A percentile compares a stretch with the other conserved stretches of the same genome.
These are phyloP conservation scores for Leishmania gerbilli DNA, from an alignment of 208 protist genomes.

Conservation along the genomic window DNA sequence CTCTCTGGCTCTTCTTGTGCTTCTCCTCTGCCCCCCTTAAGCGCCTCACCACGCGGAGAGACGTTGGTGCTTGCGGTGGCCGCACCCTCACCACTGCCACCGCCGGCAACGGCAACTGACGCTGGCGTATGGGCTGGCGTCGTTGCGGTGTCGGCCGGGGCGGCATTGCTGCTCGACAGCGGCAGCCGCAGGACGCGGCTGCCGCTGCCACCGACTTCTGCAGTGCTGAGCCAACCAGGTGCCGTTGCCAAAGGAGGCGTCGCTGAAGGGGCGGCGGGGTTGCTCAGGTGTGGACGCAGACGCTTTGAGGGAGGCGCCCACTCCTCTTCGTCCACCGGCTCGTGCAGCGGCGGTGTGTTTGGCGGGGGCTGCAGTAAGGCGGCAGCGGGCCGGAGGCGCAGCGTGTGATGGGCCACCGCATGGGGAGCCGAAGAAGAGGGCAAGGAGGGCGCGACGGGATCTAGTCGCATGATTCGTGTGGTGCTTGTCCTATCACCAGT, in stretches of 20 bases:
- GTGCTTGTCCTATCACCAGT: neutral
- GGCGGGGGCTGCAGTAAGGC: neutral
- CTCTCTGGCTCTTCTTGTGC: neutral
- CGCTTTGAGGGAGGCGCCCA: constrained; percentile 23
- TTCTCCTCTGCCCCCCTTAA: neutral
- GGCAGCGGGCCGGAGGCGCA: constrained; percentile 13
- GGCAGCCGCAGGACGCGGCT: neutral
- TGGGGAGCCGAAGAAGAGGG: neutral
- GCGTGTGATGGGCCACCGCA: constrained; percentile 7
- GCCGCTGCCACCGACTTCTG: neutral
- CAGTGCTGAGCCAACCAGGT: neutral
- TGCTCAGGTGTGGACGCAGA: constrained; percentile 15
- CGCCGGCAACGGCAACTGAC: neutral
- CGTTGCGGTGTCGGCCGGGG: neutral
- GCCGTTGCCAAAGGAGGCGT: neutral
- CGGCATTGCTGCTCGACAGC: neutral
- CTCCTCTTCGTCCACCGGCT: neutral
- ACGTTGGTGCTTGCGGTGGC: neutral
- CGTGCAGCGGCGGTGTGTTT: neutral
- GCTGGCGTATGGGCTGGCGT: neutral
- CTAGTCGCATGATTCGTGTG: constrained; percentile 6
- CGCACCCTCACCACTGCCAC: neutral
- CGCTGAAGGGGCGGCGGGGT: neutral
- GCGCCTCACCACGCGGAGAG: neutral
- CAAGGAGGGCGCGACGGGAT: neutral